These are phyloP conservation scores for Penicillium riverlandense DNA, from an alignment of 495 filamentous ascomycete genomes.

Conservation along the genomic window DNA sequence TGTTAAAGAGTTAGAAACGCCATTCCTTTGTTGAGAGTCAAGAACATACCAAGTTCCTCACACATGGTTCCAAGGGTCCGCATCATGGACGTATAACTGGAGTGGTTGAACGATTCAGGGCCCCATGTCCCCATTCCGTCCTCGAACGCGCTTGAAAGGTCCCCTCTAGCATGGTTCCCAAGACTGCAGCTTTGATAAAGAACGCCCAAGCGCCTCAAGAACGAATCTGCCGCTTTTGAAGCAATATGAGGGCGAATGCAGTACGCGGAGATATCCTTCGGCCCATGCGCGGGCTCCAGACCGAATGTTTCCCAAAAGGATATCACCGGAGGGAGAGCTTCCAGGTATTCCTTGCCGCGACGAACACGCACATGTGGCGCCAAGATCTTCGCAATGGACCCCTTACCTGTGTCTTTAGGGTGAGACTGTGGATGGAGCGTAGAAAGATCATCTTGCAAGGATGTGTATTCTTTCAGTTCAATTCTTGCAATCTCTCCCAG, in stretches of 20 bases:
- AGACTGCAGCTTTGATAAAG: slow-evolving; percentile 76
- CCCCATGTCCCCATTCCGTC: slow-evolving; percentile 55
- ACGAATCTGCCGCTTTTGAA: slow-evolving; percentile 52
- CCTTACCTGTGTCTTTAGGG: slow-evolving; percentile 21
- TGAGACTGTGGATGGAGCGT: slow-evolving; percentile 11
- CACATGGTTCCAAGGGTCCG: slow-evolving; percentile 31
- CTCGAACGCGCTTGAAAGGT: slow-evolving; percentile 41
- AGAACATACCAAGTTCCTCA: slow-evolving; percentile 35
- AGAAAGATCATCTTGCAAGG: slow-evolving; percentile 25
- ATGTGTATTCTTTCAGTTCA: slow-evolving; percentile 30
- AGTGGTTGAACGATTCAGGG: slow-evolving; percentile 19
- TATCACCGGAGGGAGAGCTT: slow-evolving; percentile 72
- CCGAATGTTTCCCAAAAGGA: slow-evolving; percentile 89
- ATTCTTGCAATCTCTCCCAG: slow-evolving; percentile 27
- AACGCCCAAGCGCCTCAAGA: slow-evolving; percentile 63
- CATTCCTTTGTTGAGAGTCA: slow-evolving; percentile 1
- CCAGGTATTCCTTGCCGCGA: slow-evolving; percentile 63
- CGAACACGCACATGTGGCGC: slow-evolving; percentile 72
- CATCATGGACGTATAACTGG: slow-evolving; percentile 27
- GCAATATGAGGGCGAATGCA: slow-evolving; percentile 68
- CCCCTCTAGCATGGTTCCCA: slow-evolving; percentile 58
- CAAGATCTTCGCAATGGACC: slow-evolving; percentile 28
- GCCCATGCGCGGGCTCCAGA: slow-evolving; percentile 67
- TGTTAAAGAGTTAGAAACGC: slow-evolving; percentile 17
- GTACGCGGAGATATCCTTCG: slow-evolving; percentile 72